phyloP scores from a whole-genome alignment of 2,329 filamentous ascomycete genomes.

The Biscogniauxia sp. region DNA sequence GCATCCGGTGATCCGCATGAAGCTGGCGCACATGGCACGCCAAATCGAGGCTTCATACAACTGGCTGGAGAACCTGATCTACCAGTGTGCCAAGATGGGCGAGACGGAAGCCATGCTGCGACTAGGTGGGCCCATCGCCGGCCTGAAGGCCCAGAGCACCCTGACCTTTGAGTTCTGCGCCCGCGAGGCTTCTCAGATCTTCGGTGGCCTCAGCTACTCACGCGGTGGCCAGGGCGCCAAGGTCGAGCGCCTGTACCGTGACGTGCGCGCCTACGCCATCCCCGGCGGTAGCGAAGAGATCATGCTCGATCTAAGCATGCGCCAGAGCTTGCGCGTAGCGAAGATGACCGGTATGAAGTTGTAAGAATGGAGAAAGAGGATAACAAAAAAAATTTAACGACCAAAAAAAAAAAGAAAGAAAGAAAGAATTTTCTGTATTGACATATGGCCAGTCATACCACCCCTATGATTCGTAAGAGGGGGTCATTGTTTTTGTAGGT shows the following conservation, averaged over 20 bases:
- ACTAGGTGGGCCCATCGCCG: conserved; percentile 89
- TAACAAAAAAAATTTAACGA: too few relatives aligned
- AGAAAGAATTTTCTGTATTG: too few relatives aligned
- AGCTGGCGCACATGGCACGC: conserved; percentile 96
- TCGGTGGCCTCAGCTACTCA: conserved; percentile 88
- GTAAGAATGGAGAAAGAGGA: conserved; percentile 42
- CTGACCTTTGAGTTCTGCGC: conserved; percentile 98
- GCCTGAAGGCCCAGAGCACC: conserved; percentile 90
- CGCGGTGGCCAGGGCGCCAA: conserved; percentile 93
- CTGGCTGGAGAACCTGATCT: conserved; percentile 95
- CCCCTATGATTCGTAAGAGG: too few relatives aligned
- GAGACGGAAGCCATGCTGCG: conserved; percentile 95
- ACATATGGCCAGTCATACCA: too few relatives aligned
- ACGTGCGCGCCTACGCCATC: conserved; percentile 94
- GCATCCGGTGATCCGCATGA: conserved; percentile 95
- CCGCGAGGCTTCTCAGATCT: conserved; percentile 94
- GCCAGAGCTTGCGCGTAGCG: conserved; percentile 84
- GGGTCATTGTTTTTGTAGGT: too few relatives aligned
- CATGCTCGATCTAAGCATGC: conserved; percentile 94
- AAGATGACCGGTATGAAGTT: conserved; percentile 95
- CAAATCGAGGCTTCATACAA: conserved; percentile 97
- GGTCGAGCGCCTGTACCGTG: conserved; percentile 90
- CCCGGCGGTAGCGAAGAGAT: conserved; percentile 97
- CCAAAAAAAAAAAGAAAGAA: too few relatives aligned
- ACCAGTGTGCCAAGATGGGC: conserved; percentile 88